These are phyloP conservation scores for Aspergillus nanangensis DNA, from an alignment of 495 filamentous ascomycete species.

Conservation along the genomic window DNA sequence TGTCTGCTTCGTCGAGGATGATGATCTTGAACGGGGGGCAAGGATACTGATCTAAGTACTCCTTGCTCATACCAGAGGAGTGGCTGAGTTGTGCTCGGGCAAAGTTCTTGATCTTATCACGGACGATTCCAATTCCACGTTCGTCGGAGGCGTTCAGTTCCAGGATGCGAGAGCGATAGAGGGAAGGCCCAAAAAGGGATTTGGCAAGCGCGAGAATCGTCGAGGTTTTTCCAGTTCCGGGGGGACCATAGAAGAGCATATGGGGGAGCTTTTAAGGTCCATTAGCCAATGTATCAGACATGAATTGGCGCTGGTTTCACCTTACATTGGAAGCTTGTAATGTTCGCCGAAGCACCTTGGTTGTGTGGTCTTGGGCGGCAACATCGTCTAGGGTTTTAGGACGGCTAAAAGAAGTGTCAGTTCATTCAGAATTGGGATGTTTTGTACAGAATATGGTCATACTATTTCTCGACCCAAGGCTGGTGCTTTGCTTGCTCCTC, in stretches of 20 bases:
- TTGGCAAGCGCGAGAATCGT: slow-evolving; percentile 95
- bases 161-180: slow-evolving; percentile 89
- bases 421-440: no score
- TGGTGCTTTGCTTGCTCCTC: slow-evolving; percentile 67
- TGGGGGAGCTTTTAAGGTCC: slow-evolving; percentile 77
- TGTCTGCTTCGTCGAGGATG: slow-evolving; percentile 94
- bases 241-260: slow-evolving; percentile 99
- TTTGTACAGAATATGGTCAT: slow-evolving; percentile 24
- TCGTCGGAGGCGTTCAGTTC: slow-evolving; percentile 99
- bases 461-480: slow-evolving; percentile 99
- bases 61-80: slow-evolving; percentile 55
- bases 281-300: slow-evolving; percentile 1
- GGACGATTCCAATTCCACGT: slow-evolving; percentile 92
- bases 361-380: slow-evolving; percentile 95
- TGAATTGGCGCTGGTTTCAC: background rate
- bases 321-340: slow-evolving; percentile 88
- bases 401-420: slow-evolving; percentile 53
- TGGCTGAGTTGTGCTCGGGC: slow-evolving; percentile 90
- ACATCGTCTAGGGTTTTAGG: slow-evolving; percentile 93
- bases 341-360: slow-evolving; percentile 84
- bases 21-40: slow-evolving; percentile 99
- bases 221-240: slow-evolving; percentile 97
- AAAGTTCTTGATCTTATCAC: slow-evolving; percentile 98
- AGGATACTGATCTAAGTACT: slow-evolving; percentile 73
- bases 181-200: slow-evolving; percentile 92